phyloP scores from a whole-genome alignment of 1,284 basidiomycete species.

The Ustilago hordei region DNA sequence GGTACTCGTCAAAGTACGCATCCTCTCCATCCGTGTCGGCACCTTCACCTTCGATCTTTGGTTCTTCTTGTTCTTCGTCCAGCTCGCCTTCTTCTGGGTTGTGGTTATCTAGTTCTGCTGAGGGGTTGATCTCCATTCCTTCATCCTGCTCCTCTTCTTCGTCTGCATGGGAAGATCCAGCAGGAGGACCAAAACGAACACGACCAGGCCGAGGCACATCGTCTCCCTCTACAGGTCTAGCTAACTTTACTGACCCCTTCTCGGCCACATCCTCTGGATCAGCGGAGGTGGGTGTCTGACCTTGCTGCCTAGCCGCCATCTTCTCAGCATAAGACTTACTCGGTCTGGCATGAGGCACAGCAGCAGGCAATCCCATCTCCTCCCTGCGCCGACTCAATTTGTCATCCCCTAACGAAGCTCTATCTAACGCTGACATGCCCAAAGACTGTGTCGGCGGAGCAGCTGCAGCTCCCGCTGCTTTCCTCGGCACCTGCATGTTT shows the following conservation, averaged over 20 bases:
- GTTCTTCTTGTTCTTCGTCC: conserved; percentile 46
- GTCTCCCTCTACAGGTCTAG: conserved; percentile 34
- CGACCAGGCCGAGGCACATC: conserved; percentile 48
- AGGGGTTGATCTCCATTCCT: conserved; percentile 23
- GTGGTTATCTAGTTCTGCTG: conserved; percentile 77
- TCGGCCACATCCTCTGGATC: conserved; percentile 11
- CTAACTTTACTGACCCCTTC: conserved; percentile 21
- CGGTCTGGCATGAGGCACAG: conserved; percentile 64
- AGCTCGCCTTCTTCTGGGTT: conserved; percentile 75
- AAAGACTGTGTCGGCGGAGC: conserved; percentile 48
- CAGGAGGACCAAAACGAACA: conserved; percentile 42
- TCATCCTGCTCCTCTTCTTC: conserved; percentile 31
- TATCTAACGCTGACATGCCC: conserved; percentile 63
- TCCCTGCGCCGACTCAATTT: conserved; percentile 34
- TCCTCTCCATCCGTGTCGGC: conserved; percentile 72
- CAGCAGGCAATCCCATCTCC: conserved; percentile 56
- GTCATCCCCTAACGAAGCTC: conserved; percentile 56
- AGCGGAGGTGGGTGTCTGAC: background rate
- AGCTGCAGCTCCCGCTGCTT: conserved; percentile 7
- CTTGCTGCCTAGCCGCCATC: conserved; percentile 41
- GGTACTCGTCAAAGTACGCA: conserved; percentile 43
- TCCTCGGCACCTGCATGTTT: conserved; percentile 10
- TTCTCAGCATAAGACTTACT: conserved; percentile 66
- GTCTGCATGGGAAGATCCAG: conserved; percentile 3
- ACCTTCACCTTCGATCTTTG: conserved; percentile 49